Conservation (phyloP, 352 stramenopile genomes). For the Globisporangium iwayamae region DNA sequence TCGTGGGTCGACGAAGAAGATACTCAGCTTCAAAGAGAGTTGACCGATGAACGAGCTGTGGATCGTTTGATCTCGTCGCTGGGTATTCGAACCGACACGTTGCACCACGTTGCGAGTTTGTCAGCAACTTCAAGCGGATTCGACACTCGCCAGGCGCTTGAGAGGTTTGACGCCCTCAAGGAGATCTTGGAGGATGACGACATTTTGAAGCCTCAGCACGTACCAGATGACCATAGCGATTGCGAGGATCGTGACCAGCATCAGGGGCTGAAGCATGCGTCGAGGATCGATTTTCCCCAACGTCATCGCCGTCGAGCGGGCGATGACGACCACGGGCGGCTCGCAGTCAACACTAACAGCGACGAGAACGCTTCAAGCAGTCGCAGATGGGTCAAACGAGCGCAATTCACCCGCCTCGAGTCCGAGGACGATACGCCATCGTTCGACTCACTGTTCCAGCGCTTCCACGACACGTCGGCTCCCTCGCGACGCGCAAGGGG, state of each 20-base stretch:
- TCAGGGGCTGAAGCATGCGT: not conserved
- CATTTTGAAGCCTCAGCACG: not conserved
- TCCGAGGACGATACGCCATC: not conserved
- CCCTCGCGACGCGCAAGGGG: not conserved
- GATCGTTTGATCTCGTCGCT: not conserved
- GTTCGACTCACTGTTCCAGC: not conserved
- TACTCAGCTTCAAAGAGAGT: slow-evolving; percentile 5
- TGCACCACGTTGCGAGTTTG: not conserved
- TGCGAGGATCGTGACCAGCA: not conserved
- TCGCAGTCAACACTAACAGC: slow-evolving; percentile 1
- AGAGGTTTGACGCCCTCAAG: slow-evolving; percentile 1
- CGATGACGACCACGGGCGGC: not conserved
- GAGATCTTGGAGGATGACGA: not conserved
- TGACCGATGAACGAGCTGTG: not conserved
- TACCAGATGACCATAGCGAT: not conserved
- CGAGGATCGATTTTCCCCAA: not conserved
- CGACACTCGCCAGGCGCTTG: not conserved
- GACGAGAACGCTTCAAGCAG: not conserved
- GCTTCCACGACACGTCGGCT: not conserved
- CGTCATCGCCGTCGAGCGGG: not conserved
- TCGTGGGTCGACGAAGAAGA: slow-evolving; percentile 33
- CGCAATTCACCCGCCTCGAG: not conserved
- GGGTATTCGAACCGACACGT: not conserved
- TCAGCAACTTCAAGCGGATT: not conserved
- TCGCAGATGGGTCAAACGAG: not conserved